These are phyloP conservation scores for Aspergillus bombycis DNA, from an alignment of 2,329 filamentous ascomycete genomes.

Conservation along the genomic window DNA sequence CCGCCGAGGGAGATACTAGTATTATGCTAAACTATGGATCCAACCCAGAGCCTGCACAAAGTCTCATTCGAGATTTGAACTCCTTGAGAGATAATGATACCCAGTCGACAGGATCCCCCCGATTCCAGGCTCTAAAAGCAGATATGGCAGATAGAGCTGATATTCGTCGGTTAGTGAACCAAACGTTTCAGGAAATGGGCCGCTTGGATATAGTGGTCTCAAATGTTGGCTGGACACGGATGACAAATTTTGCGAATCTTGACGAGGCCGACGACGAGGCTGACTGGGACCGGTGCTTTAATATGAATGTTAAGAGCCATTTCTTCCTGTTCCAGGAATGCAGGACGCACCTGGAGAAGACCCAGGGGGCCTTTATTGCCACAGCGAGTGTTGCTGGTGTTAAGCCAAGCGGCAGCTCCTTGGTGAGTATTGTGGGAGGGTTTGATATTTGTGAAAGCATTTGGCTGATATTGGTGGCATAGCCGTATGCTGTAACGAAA, in stretches of 20 bases:
- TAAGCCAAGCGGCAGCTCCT: conserved; percentile 63
- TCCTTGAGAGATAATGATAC: background rate
- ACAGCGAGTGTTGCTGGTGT: conserved; percentile 68
- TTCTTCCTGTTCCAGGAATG: conserved; percentile 63
- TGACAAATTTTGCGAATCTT: background rate
- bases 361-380: conserved; percentile 64
- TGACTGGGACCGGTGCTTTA: conserved; percentile 63
- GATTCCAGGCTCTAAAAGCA: background rate
- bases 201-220: background rate
- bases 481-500: background rate
- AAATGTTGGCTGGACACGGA: background rate
- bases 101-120: background rate
- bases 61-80: background rate
- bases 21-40: background rate
- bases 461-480: background rate
- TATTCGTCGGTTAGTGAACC: background rate
- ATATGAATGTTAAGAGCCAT: conserved; percentile 66
- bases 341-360: conserved; percentile 57
- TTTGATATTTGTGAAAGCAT: background rate
- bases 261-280: conserved; percentile 45
- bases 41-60: background rate
- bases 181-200: background rate
- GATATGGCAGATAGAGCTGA: background rate
- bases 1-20: background rate
- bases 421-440: conserved; percentile 32